phyloP scores from a whole-genome alignment of 2,329 filamentous ascomycete species.

The Exserohilum turcica region DNA sequence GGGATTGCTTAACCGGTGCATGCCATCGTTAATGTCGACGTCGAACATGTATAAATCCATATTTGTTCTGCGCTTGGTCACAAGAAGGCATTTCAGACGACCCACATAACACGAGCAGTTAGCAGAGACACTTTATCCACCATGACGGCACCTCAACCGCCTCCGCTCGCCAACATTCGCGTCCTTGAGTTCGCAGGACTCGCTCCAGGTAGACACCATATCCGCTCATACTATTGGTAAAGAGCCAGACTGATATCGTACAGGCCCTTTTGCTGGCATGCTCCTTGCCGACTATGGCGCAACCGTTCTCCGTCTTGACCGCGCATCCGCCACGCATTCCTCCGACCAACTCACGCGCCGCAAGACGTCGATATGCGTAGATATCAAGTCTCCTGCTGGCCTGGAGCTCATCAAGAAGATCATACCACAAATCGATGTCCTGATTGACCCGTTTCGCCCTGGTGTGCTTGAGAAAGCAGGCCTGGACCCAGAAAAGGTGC shows the following conservation, averaged over 20 bases:
- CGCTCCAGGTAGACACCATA: conserved; percentile 55
- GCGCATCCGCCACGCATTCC: conserved; percentile 55
- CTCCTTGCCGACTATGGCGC: conserved; percentile 84
- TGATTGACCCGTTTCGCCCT: conserved; percentile 93
- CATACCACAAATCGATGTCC: conserved; percentile 68
- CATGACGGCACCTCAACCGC: conserved; percentile 44
- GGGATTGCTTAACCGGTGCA: conserved; percentile 40
- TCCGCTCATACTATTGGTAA: background rate
- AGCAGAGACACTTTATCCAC: background rate
- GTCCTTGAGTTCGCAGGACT: conserved; percentile 71
- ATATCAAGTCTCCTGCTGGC: conserved; percentile 73
- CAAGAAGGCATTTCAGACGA: background rate
- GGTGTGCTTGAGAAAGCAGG: conserved; percentile 86
- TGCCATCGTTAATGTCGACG: conserved; percentile 35
- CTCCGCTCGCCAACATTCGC: conserved; percentile 62
- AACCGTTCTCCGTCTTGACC: conserved; percentile 84
- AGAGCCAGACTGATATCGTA: background rate
- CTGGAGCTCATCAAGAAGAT: conserved; percentile 70
- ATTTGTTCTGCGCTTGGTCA: background rate
- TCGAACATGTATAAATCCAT: conserved; percentile 25
- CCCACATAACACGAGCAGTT: conserved; percentile 1
- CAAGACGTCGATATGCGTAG: conserved; percentile 79
- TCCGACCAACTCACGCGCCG: conserved; percentile 79
- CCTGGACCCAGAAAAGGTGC: conserved; percentile 69
- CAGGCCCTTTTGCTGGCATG: conserved; percentile 86